These are phyloP conservation scores for Aspergillus candidus DNA, from an alignment of 2,329 filamentous ascomycete species.

Conservation along the genomic window DNA sequence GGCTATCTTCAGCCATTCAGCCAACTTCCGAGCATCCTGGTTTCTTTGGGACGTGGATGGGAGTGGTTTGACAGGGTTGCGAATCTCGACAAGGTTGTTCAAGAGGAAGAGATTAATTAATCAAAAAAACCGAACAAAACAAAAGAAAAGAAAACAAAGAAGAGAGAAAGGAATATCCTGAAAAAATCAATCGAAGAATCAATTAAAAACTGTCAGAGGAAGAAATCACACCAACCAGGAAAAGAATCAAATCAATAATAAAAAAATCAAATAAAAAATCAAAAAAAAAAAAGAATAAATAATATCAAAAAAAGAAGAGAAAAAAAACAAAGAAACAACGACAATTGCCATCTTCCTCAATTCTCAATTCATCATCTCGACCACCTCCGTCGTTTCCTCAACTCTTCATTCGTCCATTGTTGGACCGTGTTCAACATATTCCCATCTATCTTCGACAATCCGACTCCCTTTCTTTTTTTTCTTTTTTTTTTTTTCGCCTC, in stretches of 20 bases:
- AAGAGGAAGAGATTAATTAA: no score
- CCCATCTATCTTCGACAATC: slow-evolving; percentile 15
- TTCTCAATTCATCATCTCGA: neutral
- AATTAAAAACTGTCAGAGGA: neutral
- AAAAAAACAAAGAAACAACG: slow-evolving; percentile 2
- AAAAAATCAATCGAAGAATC: no score
- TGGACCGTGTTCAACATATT: slow-evolving; percentile 8
- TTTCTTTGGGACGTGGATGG: neutral
- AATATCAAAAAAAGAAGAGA: neutral
- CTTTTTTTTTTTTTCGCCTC: slow-evolving; percentile 1
- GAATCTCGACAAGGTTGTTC: no score
- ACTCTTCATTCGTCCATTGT: slow-evolving; percentile 6
- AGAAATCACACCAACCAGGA: neutral
- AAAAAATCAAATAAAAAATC: slow-evolving; percentile 2
- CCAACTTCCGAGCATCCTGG: no score
- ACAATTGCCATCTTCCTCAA: no score
- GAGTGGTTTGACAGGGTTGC: no score
- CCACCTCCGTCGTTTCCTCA: slow-evolving; percentile 7
- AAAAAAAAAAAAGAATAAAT: slow-evolving; percentile 2
- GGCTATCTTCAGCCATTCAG: no score
- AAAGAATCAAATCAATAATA: neutral
- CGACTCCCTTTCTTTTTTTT: slow-evolving; percentile 7
- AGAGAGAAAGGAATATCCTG: neutral
- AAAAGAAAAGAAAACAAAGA: neutral
- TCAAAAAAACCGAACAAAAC: neutral